These are phyloP conservation scores for Phytophthora citrophthora DNA, from an alignment of 352 stramenopile genomes.

Conservation along the genomic window DNA sequence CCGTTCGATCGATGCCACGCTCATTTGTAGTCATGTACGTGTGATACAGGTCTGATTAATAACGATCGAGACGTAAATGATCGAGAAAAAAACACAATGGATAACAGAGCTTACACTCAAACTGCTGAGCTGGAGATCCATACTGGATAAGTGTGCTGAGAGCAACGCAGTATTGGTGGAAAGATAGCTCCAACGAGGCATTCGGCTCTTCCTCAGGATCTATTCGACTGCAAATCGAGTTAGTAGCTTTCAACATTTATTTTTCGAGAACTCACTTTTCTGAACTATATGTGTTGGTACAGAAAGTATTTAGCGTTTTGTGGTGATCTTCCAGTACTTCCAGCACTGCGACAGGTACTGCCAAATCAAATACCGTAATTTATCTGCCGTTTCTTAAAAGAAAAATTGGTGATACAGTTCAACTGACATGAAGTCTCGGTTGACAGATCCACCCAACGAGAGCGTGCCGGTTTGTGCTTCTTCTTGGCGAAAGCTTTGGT, in stretches of 20 bases:
- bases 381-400: no score
- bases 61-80: no score
- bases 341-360: constrained; percentile 50
- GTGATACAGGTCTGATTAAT: constrained; percentile 55
- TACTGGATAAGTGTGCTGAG: constrained; percentile 52
- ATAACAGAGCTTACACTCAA: constrained; percentile 49
- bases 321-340: constrained; percentile 54
- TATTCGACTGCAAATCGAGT: constrained; percentile 1
- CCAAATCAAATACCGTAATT: neutral
- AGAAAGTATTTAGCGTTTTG: constrained; percentile 52
- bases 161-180: constrained; percentile 61
- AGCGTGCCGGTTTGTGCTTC: constrained; percentile 21
- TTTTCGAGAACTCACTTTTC: constrained; percentile 9
- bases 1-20: constrained; percentile 55
- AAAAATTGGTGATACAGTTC: neutral
- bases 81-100: neutral
- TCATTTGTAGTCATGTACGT: constrained; percentile 61
- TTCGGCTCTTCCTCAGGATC: constrained; percentile 6
- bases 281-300: constrained; percentile 18
- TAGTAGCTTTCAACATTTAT: no score
- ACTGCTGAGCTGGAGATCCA: constrained; percentile 52
- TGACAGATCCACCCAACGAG: constrained; percentile 44
- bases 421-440: constrained; percentile 44
- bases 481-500: constrained; percentile 37
- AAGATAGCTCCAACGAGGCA: constrained; percentile 35